phyloP scores from a whole-genome alignment of 768 basidiomycete genomes.

The Leccinum fibrillosum region DNA sequence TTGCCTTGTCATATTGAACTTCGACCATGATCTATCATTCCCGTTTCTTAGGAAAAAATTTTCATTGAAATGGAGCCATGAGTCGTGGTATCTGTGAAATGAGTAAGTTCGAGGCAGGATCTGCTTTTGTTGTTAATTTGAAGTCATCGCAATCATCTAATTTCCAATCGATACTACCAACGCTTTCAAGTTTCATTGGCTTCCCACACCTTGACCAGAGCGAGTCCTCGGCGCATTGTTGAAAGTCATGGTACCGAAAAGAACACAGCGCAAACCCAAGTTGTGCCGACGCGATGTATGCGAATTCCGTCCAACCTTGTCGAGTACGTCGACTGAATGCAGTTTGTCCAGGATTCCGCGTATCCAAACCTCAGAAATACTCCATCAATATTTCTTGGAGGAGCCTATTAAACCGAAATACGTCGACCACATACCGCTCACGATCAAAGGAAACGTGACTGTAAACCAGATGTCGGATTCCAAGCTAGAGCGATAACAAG shows the following conservation, averaged over 20 bases:
- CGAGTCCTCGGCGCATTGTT: conserved; percentile 93
- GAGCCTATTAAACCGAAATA: conserved; percentile 99
- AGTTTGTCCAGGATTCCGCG: conserved; percentile 76
- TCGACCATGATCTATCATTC: not conserved
- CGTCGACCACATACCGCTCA: conserved; percentile 96
- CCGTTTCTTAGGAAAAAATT: conserved; percentile 76
- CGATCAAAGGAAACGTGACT: conserved; percentile 86
- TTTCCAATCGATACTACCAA: conserved; percentile 97
- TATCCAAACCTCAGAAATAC: conserved; percentile 98
- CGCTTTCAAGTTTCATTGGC: conserved; percentile 96
- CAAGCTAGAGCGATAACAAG: conserved; percentile 80
- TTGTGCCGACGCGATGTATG: conserved; percentile 88
- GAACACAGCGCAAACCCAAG: conserved; percentile 93
- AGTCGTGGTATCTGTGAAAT: conserved; percentile 98
- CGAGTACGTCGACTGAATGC: not conserved
- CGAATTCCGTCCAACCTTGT: conserved; percentile 5
- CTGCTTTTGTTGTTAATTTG: conserved; percentile 46
- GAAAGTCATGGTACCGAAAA: conserved; percentile 99
- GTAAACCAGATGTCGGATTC: conserved; percentile 89
- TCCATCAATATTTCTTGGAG: conserved; percentile 96
- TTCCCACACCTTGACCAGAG: conserved; percentile 94
- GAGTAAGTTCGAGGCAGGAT: conserved; percentile 57
- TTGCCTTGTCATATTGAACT: conserved; percentile 3
- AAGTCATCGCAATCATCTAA: conserved; percentile 98
- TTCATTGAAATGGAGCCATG: conserved; percentile 93